Percentiles rank a stretch among this genome's conserved stretches.
Conservation (phyloP, 2,329 filamentous ascomycete species). For the Fusarium illudens region DNA sequence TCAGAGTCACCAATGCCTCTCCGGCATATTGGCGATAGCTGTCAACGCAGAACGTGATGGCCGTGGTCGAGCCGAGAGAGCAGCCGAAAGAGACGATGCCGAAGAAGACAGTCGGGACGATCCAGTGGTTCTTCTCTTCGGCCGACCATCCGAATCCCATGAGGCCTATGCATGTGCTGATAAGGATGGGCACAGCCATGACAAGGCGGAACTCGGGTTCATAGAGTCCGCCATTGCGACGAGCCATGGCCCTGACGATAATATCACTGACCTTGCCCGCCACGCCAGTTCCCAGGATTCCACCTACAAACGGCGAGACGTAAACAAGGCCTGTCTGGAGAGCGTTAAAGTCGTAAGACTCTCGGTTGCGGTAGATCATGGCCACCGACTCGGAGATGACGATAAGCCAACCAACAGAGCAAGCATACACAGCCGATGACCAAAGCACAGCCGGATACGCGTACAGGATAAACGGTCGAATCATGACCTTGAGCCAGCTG, state of each 20-base stretch:
- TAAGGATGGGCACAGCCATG: slow-evolving; percentile 82
- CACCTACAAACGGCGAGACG: slow-evolving; percentile 87
- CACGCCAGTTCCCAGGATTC: slow-evolving; percentile 88
- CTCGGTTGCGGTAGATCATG: slow-evolving; percentile 75
- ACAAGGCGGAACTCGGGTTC: slow-evolving; percentile 93
- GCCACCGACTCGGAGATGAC: slow-evolving; percentile 90
- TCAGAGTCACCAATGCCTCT: slow-evolving; percentile 92
- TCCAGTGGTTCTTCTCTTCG: slow-evolving; percentile 78
- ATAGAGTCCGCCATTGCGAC: slow-evolving; percentile 90
- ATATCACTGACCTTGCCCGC: slow-evolving; percentile 88
- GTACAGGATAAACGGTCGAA: slow-evolving; percentile 85
- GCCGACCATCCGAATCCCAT: slow-evolving; percentile 98
- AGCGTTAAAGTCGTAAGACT: slow-evolving; percentile 81
- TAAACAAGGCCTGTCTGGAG: slow-evolving; percentile 88
- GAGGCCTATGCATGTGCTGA: slow-evolving; percentile 83
- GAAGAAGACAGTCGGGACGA: slow-evolving; percentile 93
- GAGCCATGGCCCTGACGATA: slow-evolving; percentile 82
- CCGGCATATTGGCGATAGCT: slow-evolving; percentile 93
- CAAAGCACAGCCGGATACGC: slow-evolving; percentile 90
- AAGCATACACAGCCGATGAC: slow-evolving; percentile 84
- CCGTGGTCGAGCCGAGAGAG: slow-evolving; percentile 85
- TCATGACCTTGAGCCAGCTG: slow-evolving; percentile 79
- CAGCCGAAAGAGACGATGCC: slow-evolving; percentile 93
- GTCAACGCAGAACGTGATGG: slow-evolving; percentile 94
- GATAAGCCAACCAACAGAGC: slow-evolving; percentile 94